Percentiles rank a stretch among this genome's conserved stretches.
Conservation (phyloP, 345 rosid genomes). For the Acer negundo region DNA sequence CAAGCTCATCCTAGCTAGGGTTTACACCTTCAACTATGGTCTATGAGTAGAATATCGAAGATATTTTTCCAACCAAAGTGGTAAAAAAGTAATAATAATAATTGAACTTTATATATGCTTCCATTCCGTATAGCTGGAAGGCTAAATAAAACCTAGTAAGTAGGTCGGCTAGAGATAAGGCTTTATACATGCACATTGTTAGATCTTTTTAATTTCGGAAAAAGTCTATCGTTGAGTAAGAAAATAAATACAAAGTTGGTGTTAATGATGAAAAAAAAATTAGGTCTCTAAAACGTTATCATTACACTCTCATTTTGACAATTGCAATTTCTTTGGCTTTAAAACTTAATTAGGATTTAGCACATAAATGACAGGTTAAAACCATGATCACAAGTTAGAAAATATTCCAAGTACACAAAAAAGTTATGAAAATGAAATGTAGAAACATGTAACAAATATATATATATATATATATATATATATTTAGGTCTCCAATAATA, state of each 20-base stretch:
- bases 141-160: not conserved
- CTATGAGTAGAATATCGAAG: not conserved
- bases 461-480: too few relatives aligned
- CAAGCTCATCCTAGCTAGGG: too few relatives aligned
- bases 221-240: too few relatives aligned
- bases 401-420: not conserved
- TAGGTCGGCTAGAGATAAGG: constrained; percentile 1
- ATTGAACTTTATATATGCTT: too few relatives aligned
- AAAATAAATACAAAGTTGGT: too few relatives aligned
- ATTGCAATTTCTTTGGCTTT: not conserved
- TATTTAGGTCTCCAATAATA: not conserved
- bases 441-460: not conserved
- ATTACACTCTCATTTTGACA: not conserved
- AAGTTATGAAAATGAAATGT: constrained; percentile 17
- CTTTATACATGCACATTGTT: not conserved
- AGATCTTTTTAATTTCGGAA: too few relatives aligned
- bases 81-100: not conserved
- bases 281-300: not conserved
- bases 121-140: not conserved
- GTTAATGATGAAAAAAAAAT: not conserved
- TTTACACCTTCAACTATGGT: too few relatives aligned
- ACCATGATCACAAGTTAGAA: not conserved
- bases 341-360: not conserved
- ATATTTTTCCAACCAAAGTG: not conserved
- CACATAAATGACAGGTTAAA: not conserved